Base-by-base conservation (phyloP, 352 stramenopile species). In the Stramenopiles sp. region DNA sequence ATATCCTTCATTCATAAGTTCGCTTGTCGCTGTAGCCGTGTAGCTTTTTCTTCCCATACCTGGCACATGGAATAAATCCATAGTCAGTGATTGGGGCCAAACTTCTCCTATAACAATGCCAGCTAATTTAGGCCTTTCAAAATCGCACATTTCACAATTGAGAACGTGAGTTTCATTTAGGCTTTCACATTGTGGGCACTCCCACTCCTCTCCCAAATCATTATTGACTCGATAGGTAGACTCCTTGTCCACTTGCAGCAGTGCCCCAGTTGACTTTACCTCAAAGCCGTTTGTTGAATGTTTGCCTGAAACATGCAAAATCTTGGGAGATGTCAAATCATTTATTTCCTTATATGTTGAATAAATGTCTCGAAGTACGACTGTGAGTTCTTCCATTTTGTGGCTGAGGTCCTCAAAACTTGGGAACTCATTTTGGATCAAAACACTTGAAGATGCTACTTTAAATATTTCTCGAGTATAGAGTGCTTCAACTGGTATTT, bases 61-160 rank as follows among this genome's bases (percentile, higher is more conserved):
- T 33, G 71, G 71, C 14, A 78, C 31, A 14, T 78, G 71, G 14
- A 78, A 78, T 14, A 78, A 78, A 33, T 78, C 71, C 71, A 78
- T 78, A 8, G 71, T 33, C 30, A 33, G 14, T 31, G 30, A 31
- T 78, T 78, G 71, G 4, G 71, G 71, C 71, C 71, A 78, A 8
- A 31, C 30, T 33, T 78, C 71, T 14, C 71, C 71, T 8, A 78
- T 14, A 14, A 78, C 31, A 33, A 78, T 33, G 4, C 71, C 71
- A 8, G 71, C 71, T 14, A 55, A 14, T 33, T 78, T 78, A 14
- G 71, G 71, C 31, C 71, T 78, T 33, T 78, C 71, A 33, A 33
- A 78, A 78, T 78, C 71, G 22, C 71, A 78, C 71, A 78, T 78
- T 78, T 78, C 71, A 78, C 71, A 78, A 78, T 78, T 78, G 4